Base-by-base conservation (phyloP, 768 basidiomycete species). In the Russula foetens region DNA sequence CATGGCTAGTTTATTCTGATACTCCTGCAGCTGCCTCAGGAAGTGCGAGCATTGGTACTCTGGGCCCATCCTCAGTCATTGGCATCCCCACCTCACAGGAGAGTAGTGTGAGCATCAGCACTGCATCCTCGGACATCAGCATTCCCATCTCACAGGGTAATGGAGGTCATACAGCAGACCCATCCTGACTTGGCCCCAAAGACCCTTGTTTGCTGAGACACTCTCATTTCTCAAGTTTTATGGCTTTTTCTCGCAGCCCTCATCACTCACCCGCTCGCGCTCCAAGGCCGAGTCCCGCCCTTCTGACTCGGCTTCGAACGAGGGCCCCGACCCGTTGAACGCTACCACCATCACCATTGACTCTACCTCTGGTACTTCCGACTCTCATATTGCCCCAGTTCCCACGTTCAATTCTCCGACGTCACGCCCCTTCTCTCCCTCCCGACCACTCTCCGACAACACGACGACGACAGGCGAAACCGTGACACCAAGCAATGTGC, bases 361-460 rank as follows among this genome's bases (percentile, higher is more conserved):
- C 53, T 53, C 56, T 9, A 51, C 48, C 1, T 59, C 64, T 15
- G 58, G 64, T 53, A 67, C 67, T 45, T 58, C 57, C 39, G 62
- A 71, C 21, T 56, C 64, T 31, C 61, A 68, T 23, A 41, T 58
- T 38, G 31, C 46, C 24, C 50, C 66, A 17, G 15, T 53, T 5
- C 60, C 68, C 8, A 46, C 71, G 9, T 64, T 71, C 21, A 63
- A 71, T 5, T 71, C 71, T 50, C 74, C 80, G 28, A 81, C 81
- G 67, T 81, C 83, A 1, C 65, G 74, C 26, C 73, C 79, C 5
- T 79, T 84, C 23, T 68, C 58, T 60, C 73, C 58, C 74, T 84
- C 81, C 23, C 80, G 86, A 7, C 87, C 87, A 4, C 72, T 89
- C 24, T 87, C 86, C 3, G 80, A 83, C 23, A 83, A 81, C 0